Evolutionary conservation across 495 filamentous ascomycete species (phyloP).

Genomic region (Tuber magnatum): DNA sequence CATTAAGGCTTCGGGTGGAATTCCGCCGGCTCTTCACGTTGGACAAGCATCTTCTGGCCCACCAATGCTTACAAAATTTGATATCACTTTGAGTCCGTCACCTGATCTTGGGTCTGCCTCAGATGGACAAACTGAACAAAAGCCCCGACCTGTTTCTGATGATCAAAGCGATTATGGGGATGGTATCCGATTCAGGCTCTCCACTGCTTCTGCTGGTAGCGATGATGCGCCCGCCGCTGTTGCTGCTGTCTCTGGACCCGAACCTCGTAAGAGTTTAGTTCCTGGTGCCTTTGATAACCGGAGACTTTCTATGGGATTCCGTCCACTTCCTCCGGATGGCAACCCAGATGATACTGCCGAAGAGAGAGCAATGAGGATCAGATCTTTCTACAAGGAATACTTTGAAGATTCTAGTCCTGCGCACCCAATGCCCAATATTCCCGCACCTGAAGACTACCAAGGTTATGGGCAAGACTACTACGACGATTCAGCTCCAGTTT

Average conservation of each 20-base stretch:
- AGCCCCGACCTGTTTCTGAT: conserved; percentile 43
- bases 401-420: conserved; percentile 76
- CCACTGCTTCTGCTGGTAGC: conserved; percentile 42
- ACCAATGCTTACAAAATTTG: conserved; percentile 20
- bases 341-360: conserved; percentile 75
- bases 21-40: conserved; percentile 15
- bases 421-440: conserved; percentile 44
- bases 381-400: conserved; percentile 99
- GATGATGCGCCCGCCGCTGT: conserved; percentile 31
- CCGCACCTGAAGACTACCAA: conserved; percentile 24
- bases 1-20: background rate
- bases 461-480: conserved; percentile 37
- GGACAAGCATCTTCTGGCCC: conserved; percentile 5
- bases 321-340: conserved; percentile 81
- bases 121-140: conserved; percentile 9
- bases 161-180: conserved; percentile 59
- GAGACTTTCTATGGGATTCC: conserved; percentile 77
- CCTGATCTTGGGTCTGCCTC: conserved; percentile 8
- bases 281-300: conserved; percentile 52
- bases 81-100: conserved; percentile 26
- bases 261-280: conserved; percentile 32
- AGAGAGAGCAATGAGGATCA: conserved; percentile 87
- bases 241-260: conserved; percentile 31
- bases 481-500: conserved; percentile 52
- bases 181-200: conserved; percentile 50